Conservation (phyloP, 345 rosid genomes). For the Odontarrhena argentea region DNA sequence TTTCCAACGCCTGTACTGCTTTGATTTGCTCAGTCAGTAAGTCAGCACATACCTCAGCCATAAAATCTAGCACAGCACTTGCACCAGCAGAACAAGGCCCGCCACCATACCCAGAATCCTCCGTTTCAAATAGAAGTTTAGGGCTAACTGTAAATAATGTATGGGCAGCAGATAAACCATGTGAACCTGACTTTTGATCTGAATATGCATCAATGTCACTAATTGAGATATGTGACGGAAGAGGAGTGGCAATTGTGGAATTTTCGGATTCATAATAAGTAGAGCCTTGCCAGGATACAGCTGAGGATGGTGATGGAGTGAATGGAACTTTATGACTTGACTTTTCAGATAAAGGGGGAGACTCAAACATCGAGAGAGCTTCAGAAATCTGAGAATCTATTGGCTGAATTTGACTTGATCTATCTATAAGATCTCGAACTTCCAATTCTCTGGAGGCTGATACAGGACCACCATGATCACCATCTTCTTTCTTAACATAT, state of each 20-base stretch:
- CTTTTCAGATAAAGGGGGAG: slow-evolving; percentile 74
- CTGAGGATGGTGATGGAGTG: slow-evolving; percentile 60
- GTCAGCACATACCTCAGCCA: slow-evolving; percentile 92
- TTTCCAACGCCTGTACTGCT: slow-evolving; percentile 74
- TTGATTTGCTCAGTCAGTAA: slow-evolving; percentile 80
- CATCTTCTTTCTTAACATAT: slow-evolving; percentile 48
- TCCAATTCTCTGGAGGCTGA: slow-evolving; percentile 54
- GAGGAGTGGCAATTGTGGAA: slow-evolving; percentile 53
- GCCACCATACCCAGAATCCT: slow-evolving; percentile 93
- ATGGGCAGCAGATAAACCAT: slow-evolving; percentile 51
- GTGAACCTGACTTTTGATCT: slow-evolving; percentile 57
- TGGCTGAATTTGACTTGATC: slow-evolving; percentile 42
- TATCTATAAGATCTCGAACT: slow-evolving; percentile 43
- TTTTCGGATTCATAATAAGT: slow-evolving; percentile 54
- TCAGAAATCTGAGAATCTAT: slow-evolving; percentile 59
- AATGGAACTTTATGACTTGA: slow-evolving; percentile 54
- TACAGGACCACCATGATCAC: slow-evolving; percentile 48
- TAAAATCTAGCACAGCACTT: slow-evolving; percentile 83
- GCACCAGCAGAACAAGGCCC: slow-evolving; percentile 98
- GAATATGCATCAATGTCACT: slow-evolving; percentile 64
- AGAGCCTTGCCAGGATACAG: slow-evolving; percentile 61
- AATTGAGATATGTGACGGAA: slow-evolving; percentile 54
- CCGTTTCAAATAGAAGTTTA: slow-evolving; percentile 69
- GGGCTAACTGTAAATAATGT: slow-evolving; percentile 54
- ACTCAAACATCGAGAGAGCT: slow-evolving; percentile 54